Percentiles rank a stretch among this genome's conserved stretches.
Evolutionary conservation across 306 rosid genomes (phyloP).

Genomic region (Leucaena leucocephala): DNA sequence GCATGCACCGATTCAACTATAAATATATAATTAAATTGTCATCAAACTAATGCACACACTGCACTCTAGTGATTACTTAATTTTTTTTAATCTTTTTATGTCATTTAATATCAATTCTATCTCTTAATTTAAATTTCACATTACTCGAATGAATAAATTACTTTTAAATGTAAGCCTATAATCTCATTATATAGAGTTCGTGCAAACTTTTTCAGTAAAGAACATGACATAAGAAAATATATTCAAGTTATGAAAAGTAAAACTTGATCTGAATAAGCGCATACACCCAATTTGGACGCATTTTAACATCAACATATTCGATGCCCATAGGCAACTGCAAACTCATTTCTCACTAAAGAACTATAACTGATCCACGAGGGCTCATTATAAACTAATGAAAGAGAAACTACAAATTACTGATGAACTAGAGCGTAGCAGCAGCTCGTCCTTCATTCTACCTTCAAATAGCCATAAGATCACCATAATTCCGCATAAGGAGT

Average conservation of each 20-base stretch:
- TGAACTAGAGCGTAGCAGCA: neutral
- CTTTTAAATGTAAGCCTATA: neutral
- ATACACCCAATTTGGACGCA: neutral
- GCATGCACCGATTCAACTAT: neutral
- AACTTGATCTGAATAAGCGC: neutral
- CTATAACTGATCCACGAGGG: neutral
- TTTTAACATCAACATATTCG: neutral
- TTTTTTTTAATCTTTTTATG: neutral
- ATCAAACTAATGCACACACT: neutral
- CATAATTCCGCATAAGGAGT: constrained; percentile 60
- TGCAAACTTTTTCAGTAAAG: neutral
- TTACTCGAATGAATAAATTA: neutral
- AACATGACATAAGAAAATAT: neutral
- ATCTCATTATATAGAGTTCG: neutral
- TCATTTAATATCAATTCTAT: neutral
- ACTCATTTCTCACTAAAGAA: neutral
- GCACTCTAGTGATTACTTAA: neutral
- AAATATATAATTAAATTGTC: too few species aligned
- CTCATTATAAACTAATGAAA: constrained; percentile 1
- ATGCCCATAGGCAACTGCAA: neutral
- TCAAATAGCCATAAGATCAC: constrained; percentile 71
- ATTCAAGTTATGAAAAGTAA: neutral
- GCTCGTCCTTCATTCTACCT: constrained; percentile 13
- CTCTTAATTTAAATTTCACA: neutral
- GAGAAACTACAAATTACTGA: neutral